Evolutionary conservation across 2,329 filamentous ascomycete genomes (phyloP).

Genomic region (Penicillium sclerotigenum): DNA sequence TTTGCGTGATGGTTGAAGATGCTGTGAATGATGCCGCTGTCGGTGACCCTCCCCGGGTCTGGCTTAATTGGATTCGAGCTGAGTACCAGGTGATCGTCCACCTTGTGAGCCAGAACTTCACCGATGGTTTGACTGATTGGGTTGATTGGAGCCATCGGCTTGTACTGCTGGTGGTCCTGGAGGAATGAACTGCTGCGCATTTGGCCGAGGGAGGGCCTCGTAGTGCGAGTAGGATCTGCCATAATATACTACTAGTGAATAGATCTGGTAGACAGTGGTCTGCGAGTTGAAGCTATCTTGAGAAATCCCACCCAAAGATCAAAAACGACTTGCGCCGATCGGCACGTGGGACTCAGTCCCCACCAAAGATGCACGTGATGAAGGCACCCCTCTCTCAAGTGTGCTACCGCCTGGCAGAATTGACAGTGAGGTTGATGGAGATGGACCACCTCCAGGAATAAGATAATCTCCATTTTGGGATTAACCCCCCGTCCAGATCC

Average conservation of each 20-base stretch:
- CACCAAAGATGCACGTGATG: background rate
- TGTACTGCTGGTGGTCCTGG: constrained; percentile 50
- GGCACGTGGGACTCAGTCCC: constrained; percentile 6
- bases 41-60: constrained; percentile 42
- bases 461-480: background rate
- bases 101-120: constrained; percentile 34
- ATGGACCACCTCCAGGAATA: background rate
- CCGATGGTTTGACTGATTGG: constrained; percentile 36
- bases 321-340: constrained; percentile 5
- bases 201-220: constrained; percentile 44
- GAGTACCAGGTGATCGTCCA: constrained; percentile 31
- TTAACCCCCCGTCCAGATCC: background rate
- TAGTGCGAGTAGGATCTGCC: constrained; percentile 32
- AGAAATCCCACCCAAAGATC: constrained; percentile 3
- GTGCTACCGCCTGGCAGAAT: constrained; percentile 1
- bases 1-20: constrained; percentile 45
- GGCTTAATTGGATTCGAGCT: constrained; percentile 38
- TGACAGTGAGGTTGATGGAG: background rate
- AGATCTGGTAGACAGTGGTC: background rate
- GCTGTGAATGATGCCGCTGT: constrained; percentile 47
- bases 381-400: background rate
- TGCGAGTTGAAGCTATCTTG: background rate
- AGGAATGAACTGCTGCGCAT: constrained; percentile 47
- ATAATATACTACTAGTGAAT: constrained; percentile 17
- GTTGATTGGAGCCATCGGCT: constrained; percentile 34